Conservation (phyloP, 257 asterid genomes). For the Gentiana macrophylla region DNA sequence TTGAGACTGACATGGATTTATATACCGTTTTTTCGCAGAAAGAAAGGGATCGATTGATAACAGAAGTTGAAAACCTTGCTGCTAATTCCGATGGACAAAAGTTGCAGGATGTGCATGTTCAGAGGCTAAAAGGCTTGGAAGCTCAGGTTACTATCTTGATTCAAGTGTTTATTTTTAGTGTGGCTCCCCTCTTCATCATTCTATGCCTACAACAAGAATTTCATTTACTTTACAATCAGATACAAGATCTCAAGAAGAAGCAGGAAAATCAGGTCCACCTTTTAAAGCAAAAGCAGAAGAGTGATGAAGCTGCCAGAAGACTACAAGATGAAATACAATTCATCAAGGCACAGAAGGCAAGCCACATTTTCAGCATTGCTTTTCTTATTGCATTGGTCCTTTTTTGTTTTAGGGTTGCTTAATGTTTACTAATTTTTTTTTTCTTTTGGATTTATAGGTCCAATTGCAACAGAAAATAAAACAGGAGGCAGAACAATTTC, state of each 20-base stretch:
- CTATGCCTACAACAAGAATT: constrained; percentile 1
- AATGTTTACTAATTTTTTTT: too few species aligned
- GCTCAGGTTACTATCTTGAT: constrained; percentile 47
- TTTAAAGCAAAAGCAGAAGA: constrained; percentile 89
- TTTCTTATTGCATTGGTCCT: neutral
- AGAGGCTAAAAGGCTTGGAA: constrained; percentile 79
- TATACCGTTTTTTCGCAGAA: constrained; percentile 30
- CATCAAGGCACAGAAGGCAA: constrained; percentile 95
- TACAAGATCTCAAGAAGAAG: constrained; percentile 95
- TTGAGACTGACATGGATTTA: constrained; percentile 14
- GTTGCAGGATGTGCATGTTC: constrained; percentile 77
- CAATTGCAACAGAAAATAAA: constrained; percentile 92
- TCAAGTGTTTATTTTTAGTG: constrained; percentile 23
- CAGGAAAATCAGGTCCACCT: constrained; percentile 95
- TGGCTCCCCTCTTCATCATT: neutral
- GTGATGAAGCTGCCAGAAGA: constrained; percentile 91
- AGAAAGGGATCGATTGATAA: constrained; percentile 71
- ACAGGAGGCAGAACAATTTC: constrained; percentile 96
- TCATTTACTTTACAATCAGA: constrained; percentile 27
- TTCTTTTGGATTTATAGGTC: constrained; percentile 41
- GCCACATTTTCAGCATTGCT: constrained; percentile 9
- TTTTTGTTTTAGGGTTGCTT: too few species aligned
- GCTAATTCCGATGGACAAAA: constrained; percentile 88
- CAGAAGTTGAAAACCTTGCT: constrained; percentile 91
- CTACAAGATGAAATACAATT: constrained; percentile 91